Evolutionary conservation across 2,329 filamentous ascomycete genomes (phyloP).

Genomic region (Fusarium sp.): DNA sequence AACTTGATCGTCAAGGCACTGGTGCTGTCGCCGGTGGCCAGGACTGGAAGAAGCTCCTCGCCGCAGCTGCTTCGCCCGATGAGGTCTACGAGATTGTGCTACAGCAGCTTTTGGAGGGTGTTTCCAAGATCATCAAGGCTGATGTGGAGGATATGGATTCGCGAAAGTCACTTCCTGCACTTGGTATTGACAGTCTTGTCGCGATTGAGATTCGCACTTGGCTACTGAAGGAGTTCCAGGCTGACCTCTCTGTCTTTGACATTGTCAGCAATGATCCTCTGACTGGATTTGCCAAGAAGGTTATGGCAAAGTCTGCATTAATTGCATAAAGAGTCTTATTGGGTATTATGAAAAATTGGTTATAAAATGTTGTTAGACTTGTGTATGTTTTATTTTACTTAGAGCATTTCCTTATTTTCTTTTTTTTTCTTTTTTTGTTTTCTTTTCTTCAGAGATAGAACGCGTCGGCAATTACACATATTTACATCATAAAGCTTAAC

Average conservation of each 20-base stretch:
- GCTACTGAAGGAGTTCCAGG: background rate
- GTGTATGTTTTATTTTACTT: accelerated
- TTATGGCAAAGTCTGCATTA: background rate
- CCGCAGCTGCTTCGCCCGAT: background rate
- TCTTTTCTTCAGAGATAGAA: background rate
- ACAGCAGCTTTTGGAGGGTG: background rate
- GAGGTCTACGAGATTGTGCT: background rate
- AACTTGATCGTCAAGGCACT: background rate
- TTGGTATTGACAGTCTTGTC: background rate
- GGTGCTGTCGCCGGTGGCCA: background rate
- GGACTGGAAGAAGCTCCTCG: background rate
- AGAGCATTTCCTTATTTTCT: background rate
- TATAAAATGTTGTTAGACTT: accelerated
- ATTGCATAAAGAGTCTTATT: accelerated
- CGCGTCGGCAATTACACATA: background rate
- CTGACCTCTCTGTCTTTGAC: background rate
- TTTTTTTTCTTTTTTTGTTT: no score
- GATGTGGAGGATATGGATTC: background rate
- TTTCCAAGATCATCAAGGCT: background rate
- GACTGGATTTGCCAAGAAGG: background rate
- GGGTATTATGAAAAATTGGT: accelerated
- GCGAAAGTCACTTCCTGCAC: background rate
- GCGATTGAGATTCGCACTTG: background rate
- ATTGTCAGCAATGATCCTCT: background rate
- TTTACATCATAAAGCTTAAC: no score